Evolutionary conservation across 148 eudicot genomes (phyloP).

Genomic region (Nepenthes mirabilis): DNA sequence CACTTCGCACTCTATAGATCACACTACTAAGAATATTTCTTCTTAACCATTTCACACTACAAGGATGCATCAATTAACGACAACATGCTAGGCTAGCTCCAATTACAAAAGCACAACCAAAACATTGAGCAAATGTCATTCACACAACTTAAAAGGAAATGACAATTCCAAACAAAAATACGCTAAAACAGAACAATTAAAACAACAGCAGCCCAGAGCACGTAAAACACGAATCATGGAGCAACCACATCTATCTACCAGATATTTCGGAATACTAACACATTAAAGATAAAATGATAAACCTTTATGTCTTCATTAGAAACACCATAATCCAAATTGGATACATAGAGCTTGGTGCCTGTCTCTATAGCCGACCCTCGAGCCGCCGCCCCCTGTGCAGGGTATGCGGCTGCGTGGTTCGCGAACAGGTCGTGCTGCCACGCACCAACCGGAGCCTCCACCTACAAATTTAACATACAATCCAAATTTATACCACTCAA

Average conservation of each 20-base stretch:
- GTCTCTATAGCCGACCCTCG: slow-evolving; percentile 58
- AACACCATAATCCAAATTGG: slow-evolving; percentile 87
- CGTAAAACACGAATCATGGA: background rate
- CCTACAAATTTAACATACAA: background rate
- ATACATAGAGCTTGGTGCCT: slow-evolving; percentile 83
- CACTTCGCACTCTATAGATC: no score
- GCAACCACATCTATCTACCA: background rate
- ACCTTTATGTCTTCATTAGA: slow-evolving; percentile 93
- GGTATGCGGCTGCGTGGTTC: slow-evolving; percentile 19
- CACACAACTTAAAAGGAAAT: no score
- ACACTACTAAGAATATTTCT: no score
- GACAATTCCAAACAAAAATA: background rate
- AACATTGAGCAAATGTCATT: no score
- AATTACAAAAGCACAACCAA: no score
- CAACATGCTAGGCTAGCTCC: no score
- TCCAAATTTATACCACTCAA: background rate
- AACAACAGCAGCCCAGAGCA: no score
- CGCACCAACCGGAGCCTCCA: slow-evolving; percentile 49
- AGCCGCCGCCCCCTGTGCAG: background rate
- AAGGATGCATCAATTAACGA: no score
- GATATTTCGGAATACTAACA: background rate
- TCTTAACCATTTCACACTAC: no score
- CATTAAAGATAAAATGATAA: background rate
- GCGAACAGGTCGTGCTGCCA: slow-evolving; percentile 80
- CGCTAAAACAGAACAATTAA: background rate